These are phyloP conservation scores for Echria macrotheca DNA, from an alignment of 495 filamentous ascomycete species.

Conservation along the genomic window DNA sequence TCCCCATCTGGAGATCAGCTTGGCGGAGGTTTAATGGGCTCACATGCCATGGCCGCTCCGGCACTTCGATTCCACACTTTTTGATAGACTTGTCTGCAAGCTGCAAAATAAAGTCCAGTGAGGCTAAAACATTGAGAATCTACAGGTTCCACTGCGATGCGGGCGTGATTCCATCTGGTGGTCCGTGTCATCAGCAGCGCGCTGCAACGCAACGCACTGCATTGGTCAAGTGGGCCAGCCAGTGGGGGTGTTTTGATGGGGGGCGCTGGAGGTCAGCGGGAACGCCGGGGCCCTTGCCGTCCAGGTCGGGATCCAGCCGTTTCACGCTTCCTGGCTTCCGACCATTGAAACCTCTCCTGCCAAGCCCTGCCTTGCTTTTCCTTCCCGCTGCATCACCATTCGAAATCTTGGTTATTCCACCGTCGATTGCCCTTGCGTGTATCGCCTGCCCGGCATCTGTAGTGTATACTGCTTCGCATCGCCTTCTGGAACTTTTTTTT, in stretches of 20 bases:
- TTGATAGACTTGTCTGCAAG: no score
- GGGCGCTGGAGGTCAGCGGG: background rate
- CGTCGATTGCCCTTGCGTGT: background rate
- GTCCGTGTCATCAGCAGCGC: background rate
- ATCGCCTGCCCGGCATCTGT: background rate
- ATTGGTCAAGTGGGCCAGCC: background rate
- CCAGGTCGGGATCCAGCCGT: background rate
- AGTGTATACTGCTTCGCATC: background rate
- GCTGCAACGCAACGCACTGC: background rate
- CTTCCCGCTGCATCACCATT: conserved; percentile 5
- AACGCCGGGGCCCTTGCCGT: background rate
- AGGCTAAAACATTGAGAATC: background rate
- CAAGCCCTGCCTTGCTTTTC: conserved; percentile 13
- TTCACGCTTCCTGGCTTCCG: conserved; percentile 3
- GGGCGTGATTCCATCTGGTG: no score
- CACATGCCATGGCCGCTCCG: no score
- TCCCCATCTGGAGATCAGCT: no score
- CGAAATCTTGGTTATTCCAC: conserved; percentile 6
- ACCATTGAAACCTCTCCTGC: conserved; percentile 8
- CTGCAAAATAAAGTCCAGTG: background rate
- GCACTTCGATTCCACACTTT: no score
- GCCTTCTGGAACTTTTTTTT: background rate
- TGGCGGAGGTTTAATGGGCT: no score
- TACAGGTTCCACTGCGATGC: no score
- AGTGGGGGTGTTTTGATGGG: background rate